A percentile compares a stretch with the other conserved stretches of the same genome.
These are phyloP conservation scores for Centaurea solstitialis DNA, from an alignment of 129 eudicot genomes.

Conservation along the genomic window DNA sequence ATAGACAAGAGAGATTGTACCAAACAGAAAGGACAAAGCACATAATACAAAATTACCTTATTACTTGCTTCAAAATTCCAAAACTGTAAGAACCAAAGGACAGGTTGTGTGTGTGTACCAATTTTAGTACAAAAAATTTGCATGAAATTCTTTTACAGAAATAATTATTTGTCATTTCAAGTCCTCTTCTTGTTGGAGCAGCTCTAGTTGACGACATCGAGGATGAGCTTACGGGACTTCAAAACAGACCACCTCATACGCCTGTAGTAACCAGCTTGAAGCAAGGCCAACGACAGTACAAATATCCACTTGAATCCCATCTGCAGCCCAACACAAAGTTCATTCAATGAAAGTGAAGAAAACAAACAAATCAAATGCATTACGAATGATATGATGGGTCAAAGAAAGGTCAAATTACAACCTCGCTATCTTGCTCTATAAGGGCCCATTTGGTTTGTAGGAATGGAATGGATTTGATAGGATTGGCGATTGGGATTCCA, in stretches of 20 bases:
- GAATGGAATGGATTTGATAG: no score
- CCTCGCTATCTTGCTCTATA: background rate
- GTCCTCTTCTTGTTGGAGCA: conserved; percentile 8
- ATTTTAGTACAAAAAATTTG: conserved; percentile 29
- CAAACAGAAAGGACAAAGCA: background rate
- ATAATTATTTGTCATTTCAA: conserved; percentile 39
- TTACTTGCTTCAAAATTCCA: conserved; percentile 33
- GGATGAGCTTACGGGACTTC: conserved; percentile 82
- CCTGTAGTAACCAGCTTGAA: conserved; percentile 87
- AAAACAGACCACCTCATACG: conserved; percentile 84
- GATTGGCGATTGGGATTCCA: no score
- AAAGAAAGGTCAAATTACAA: background rate
- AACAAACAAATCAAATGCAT: background rate
- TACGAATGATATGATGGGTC: background rate
- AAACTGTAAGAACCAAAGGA: conserved; percentile 25
- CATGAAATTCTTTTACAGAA: conserved; percentile 39
- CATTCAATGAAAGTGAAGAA: background rate
- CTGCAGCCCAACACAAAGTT: conserved; percentile 38
- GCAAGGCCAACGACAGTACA: conserved; percentile 77
- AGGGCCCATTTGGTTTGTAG: no score
- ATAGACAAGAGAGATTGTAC: background rate
- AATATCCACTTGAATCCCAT: conserved; percentile 97
- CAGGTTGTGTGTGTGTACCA: conserved; percentile 30
- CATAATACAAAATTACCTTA: conserved; percentile 23
- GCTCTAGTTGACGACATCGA: conserved; percentile 74